phyloP scores from a whole-genome alignment of 352 stramenopile species.

The Phytophthora cryptogea region DNA sequence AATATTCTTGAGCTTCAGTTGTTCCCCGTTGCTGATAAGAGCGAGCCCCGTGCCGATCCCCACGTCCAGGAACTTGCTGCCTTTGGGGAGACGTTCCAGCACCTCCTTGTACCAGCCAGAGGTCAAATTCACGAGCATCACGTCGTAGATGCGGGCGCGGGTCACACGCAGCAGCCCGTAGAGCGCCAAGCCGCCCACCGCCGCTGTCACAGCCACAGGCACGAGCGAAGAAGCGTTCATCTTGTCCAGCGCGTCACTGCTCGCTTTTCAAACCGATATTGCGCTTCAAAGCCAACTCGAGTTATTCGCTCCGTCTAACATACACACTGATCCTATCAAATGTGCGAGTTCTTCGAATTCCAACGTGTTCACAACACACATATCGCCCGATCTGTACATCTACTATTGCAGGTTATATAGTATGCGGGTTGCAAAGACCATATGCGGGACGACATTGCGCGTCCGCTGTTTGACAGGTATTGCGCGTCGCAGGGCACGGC shows the following conservation, averaged over 20 bases:
- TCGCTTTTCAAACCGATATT: constrained; percentile 8
- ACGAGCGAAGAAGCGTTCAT: constrained; percentile 14
- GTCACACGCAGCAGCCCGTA: constrained; percentile 59
- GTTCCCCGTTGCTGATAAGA: constrained; percentile 61
- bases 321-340: too few relatives aligned
- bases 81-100: constrained; percentile 54
- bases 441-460: too few relatives aligned
- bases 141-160: constrained; percentile 87
- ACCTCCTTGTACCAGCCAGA: constrained; percentile 90
- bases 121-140: constrained; percentile 87
- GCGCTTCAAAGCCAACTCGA: neutral
- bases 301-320: too few relatives aligned
- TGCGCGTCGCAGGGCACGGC: constrained; percentile 1
- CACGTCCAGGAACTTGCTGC: constrained; percentile 84
- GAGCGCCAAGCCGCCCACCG: constrained; percentile 32
- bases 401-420: too few relatives aligned
- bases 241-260: constrained; percentile 5
- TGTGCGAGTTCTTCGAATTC: too few relatives aligned
- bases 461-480: constrained; percentile 11
- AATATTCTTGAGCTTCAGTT: constrained; percentile 75
- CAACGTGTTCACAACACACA: too few relatives aligned
- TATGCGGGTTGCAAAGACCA: too few relatives aligned
- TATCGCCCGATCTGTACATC: too few relatives aligned
- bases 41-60: constrained; percentile 88
- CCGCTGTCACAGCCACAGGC: constrained; percentile 12